Base-by-base conservation (phyloP, 2,329 filamentous ascomycete species). In the Exophiala dermatitidis region DNA sequence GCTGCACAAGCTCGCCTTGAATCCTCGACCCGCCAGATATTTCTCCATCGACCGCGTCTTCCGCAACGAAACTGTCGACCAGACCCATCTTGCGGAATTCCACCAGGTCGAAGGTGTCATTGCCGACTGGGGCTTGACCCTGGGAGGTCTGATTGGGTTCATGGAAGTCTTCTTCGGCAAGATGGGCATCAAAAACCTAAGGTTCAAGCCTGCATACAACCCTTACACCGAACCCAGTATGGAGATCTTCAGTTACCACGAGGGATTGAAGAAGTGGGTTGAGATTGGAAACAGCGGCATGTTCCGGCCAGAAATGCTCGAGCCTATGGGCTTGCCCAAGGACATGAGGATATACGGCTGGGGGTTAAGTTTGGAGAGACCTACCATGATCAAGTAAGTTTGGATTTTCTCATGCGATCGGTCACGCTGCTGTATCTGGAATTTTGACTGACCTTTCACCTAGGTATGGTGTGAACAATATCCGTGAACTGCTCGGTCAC, bases 21-120 rank as follows among this genome's bases (percentile, higher is more conserved):
- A 86, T 67, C 90, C 88, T 55, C 85, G 88, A 9, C 87, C 88
- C 3, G 90, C 89, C n/a, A 84, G 90, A 58, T 97, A 95, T 77
- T 98, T 98, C 77, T 95, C 89, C 58, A 98, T 98, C 68, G 93
- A 98, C 72, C 84, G 93, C 50, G 93, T 98, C 57, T 98, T 98
- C 84, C 83, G 89, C 62, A 98, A 98, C 71, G 93, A 98, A 73
- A 89, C 89, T 2, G 90, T 98, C 54, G 93, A 98, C 67, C 90
- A 90, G 9, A 98, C 93, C 5, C 93, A 98, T 77, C 73, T 98
- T 66, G 90, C 90, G 37, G 93, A 98, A 72, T 98, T 98, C 79
- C 93, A 98, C 74, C 93, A 98, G 69, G 88, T 97, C 33, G 93
- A 98, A 73, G 93, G 93, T 71, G 91, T 98, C 47, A 97, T 98